phyloP scores from a whole-genome alignment of 2,329 filamentous ascomycete genomes.

The Xylogone sp. region DNA sequence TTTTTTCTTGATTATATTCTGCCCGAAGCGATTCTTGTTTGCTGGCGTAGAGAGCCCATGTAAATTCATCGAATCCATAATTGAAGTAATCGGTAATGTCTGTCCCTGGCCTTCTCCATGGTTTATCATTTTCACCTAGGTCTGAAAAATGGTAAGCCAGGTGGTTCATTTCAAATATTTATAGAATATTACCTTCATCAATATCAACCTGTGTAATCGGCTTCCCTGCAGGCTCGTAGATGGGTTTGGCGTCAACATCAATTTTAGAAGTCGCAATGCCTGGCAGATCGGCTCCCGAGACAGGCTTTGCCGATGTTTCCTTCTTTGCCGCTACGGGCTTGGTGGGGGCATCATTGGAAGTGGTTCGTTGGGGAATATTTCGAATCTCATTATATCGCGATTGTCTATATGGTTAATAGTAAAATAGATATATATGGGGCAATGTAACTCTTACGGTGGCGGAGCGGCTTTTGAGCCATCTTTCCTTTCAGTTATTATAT shows the following conservation, averaged over 20 bases:
- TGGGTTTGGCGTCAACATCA: constrained; percentile 78
- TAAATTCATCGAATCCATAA: constrained; percentile 98
- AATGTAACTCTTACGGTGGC: constrained; percentile 44
- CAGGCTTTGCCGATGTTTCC: constrained; percentile 33
- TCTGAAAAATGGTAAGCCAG: constrained; percentile 36
- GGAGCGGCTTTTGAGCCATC: constrained; percentile 58
- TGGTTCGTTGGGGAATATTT: constrained; percentile 59
- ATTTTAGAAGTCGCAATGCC: constrained; percentile 77
- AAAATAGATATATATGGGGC: neutral
- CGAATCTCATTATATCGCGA: constrained; percentile 61
- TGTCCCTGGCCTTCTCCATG: constrained; percentile 91
- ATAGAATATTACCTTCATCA: constrained; percentile 51
- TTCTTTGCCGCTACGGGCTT: constrained; percentile 44
- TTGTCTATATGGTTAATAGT: constrained; percentile 38
- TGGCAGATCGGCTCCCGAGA: constrained; percentile 47
- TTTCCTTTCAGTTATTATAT: constrained; percentile 65
- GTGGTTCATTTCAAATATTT: neutral
- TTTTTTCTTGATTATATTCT: constrained; percentile 66
- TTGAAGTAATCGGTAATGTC: constrained; percentile 98
- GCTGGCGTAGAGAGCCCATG: constrained; percentile 89
- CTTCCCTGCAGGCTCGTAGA: constrained; percentile 76
- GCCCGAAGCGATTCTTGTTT: constrained; percentile 79
- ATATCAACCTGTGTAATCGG: constrained; percentile 75
- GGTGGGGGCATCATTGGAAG: constrained; percentile 45
- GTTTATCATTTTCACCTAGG: constrained; percentile 79